Evolutionary conservation across 2,329 filamentous ascomycete species (phyloP), one percentile per base, ranked within the genome.

Genomic region (Rutstroemia sp.): DNA sequence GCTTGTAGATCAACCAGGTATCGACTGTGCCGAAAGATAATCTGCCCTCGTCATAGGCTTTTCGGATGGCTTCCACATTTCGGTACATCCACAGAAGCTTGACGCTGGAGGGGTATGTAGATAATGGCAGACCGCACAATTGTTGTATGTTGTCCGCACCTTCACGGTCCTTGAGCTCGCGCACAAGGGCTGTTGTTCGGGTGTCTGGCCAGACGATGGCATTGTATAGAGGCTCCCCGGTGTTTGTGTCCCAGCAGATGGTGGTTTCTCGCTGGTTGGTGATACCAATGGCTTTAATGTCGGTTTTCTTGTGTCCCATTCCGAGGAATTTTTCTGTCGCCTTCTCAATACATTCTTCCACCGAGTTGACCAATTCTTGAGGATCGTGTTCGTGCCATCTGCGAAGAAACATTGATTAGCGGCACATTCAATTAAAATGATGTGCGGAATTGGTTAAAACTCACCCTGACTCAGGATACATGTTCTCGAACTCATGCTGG

Each of bases 341-440:
- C 59, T 82, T 81, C 63, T 91, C 86, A 62, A 94, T 90, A 71
- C 89, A 94, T 62, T 78, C 76, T 66, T 88, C 80, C 23, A 91
- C 87, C 1, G 88, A 88, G 52, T 77, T 75, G 38, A 92, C 73
- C 59, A 94, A 78, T 72, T 92, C 88, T 59, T 82, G 76, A 9
- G 88, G 88, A 65, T 92, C 87, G 71, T 92, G 88, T 72, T 94
- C 89, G 71, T 92, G 87, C 88, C 88, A 92, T 69, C 88, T 91
- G 69, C 34, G 55, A 41, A 55, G 42, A 25, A 45, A 14, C 9
- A 23, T 18, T n/a, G 7, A 27, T 66, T 54, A 64, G 58, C 56
- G 46, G 27, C 38, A n/a, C 7, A 19, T 27, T 12, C 1, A 23
- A 19, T 10, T 42, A n/a, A 39, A 49, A 30, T 34, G 8, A 9